Evolutionary conservation across 495 filamentous ascomycete genomes (phyloP), one percentile per base, ranked within the genome.

Genomic region (Neurospora discreta): DNA sequence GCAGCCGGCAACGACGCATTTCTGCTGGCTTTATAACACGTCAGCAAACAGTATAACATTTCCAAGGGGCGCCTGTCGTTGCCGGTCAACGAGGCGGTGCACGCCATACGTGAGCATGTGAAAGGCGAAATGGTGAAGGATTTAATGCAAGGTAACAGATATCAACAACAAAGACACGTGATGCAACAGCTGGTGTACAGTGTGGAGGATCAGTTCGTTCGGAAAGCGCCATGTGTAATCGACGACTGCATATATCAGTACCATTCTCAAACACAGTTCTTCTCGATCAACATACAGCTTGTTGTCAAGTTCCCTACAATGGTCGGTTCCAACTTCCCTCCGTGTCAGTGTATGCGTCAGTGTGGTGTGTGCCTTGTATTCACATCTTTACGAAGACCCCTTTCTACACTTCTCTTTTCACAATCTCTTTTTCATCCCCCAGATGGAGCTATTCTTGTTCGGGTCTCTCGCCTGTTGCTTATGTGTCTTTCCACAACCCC

Each of bases 171-270:
- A 44, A 44, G 18, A 20, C 8, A 44, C 42, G 42, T 44, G 42
- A 44, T 44, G 42, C 42, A 44, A 44, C 8, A 44, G 42, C 18
- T 44, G 42, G 42, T 44, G 42, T 18, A 44, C 42, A 1, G 9
- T 3, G 42, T 44, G 42, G n/a, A 3, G 42, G 42, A 8, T 18
- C 0, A 20, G 1, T 10, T 44, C 42, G 42, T 44, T 44, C 0
- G 0, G 42, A 0, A 0, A n/a, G 42, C 8, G 18, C 1, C 2
- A 7, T 6, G 4, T 18, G 18, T 44, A 44, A 1, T n/a, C 3
- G 42, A 44, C 42, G 42, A 42, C 41, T 42, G 41, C 15, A 18
- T 18, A 42, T 42, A 1, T 6, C 15, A 42, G 41, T 6, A 16
- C 41, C 16, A 3, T 42, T 42, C 5, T 40, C 39, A 11, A 40